Evolutionary conservation across 2,329 filamentous ascomycete genomes (phyloP).

Genomic region (Cordyceps pruinosa): DNA sequence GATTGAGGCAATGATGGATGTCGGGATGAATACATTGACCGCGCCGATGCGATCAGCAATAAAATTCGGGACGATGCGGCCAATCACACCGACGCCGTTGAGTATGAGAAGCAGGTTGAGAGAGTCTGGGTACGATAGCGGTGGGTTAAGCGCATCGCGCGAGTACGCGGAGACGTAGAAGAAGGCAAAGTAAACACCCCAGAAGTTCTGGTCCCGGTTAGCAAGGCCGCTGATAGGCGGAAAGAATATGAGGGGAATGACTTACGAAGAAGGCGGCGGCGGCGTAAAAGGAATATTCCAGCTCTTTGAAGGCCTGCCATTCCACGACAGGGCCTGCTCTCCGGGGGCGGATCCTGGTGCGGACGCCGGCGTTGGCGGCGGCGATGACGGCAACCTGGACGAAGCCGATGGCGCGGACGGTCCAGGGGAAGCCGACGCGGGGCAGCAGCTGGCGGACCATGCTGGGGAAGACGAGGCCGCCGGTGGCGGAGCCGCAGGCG

Average conservation of each 20-base stretch:
- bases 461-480: conserved; percentile 50
- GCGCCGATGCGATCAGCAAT: conserved; percentile 52
- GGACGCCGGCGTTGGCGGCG: conserved; percentile 32
- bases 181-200: conserved; percentile 50
- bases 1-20: conserved; percentile 32
- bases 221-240: background rate
- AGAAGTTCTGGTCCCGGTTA: conserved; percentile 33
- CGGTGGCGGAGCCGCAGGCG: conserved; percentile 53
- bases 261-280: conserved; percentile 25
- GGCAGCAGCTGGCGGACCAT: conserved; percentile 24
- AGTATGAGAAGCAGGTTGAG: conserved; percentile 58
- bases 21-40: conserved; percentile 53
- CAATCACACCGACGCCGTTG: conserved; percentile 54
- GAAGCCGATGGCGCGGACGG: conserved; percentile 53
- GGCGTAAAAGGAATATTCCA: conserved; percentile 29
- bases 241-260: background rate
- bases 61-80: conserved; percentile 51
- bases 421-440: conserved; percentile 39
- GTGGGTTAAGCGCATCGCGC: conserved; percentile 31
- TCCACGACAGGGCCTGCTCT: conserved; percentile 37
- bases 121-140: conserved; percentile 40
- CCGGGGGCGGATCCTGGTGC: conserved; percentile 35
- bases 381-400: conserved; percentile 41
- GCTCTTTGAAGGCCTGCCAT: conserved; percentile 37
- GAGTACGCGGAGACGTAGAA: conserved; percentile 51